Conservation (phyloP, 2,329 filamentous ascomycete species). For the Aspergillus transmontanensis region DNA sequence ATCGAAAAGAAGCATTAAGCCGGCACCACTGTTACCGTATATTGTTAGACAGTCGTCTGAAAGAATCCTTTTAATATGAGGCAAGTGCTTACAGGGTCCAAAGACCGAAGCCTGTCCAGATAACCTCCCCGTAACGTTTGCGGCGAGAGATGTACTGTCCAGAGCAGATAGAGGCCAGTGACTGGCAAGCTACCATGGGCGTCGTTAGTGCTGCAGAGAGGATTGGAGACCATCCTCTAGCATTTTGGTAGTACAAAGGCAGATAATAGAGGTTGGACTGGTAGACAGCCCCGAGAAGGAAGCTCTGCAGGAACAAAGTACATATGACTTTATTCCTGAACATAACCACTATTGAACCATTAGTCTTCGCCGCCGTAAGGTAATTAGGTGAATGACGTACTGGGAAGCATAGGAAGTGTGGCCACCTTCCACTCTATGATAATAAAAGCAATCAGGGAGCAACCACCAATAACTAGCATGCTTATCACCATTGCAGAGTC, state of each 20-base stretch:
- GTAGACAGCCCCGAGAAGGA: conserved; percentile 63
- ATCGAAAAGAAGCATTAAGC: conserved; percentile 55
- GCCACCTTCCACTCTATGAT: conserved; percentile 60
- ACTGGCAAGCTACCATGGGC: conserved; percentile 54
- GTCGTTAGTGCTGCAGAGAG: conserved; percentile 56
- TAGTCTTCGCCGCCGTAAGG: conserved; percentile 1
- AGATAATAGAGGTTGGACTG: conserved; percentile 64
- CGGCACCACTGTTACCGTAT: conserved; percentile 44
- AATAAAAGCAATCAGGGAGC: conserved; percentile 53
- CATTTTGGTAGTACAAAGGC: conserved; percentile 65
- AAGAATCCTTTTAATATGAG: too few relatives aligned
- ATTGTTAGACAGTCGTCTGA: background rate
- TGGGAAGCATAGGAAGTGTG: conserved; percentile 60
- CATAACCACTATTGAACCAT: conserved; percentile 41
- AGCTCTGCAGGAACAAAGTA: conserved; percentile 60
- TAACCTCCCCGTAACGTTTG: conserved; percentile 62
- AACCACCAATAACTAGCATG: conserved; percentile 57
- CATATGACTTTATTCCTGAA: conserved; percentile 58
- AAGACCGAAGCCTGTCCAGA: conserved; percentile 51
- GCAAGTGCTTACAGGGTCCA: conserved; percentile 49
- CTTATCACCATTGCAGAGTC: conserved; percentile 60
- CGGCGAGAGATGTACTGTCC: conserved; percentile 61
- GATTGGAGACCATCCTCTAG: conserved; percentile 47
- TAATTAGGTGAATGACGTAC: conserved; percentile 23
- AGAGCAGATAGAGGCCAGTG: conserved; percentile 40